phyloP scores from a whole-genome alignment of 164 flowering plant genomes.

The Liquidambar formosana region DNA sequence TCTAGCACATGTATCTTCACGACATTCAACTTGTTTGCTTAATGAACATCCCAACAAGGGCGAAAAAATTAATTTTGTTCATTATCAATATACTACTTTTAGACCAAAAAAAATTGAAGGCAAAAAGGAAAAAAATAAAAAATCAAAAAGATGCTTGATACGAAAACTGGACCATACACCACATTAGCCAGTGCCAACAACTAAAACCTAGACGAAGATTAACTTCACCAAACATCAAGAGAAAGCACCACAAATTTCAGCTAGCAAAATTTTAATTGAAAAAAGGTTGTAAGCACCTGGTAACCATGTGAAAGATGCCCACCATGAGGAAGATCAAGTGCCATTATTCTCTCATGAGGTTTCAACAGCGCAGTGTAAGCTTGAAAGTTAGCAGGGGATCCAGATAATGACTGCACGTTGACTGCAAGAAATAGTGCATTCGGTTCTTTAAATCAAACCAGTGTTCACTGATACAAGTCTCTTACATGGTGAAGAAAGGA shows the following conservation, averaged over 20 bases:
- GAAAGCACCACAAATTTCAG: not conserved
- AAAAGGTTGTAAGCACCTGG: conserved; percentile 41
- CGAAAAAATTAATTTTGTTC: too few species aligned
- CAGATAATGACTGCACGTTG: conserved; percentile 96
- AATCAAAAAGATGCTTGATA: too few species aligned
- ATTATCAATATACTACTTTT: too few species aligned
- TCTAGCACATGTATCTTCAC: too few species aligned
- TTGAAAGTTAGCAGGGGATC: conserved; percentile 95
- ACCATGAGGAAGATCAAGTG: conserved; percentile 99
- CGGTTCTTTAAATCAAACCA: too few species aligned
- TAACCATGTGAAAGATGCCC: conserved; percentile 98
- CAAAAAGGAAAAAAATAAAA: too few species aligned
- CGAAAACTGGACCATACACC: too few species aligned
- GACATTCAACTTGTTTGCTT: too few species aligned
- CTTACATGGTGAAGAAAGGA: not conserved
- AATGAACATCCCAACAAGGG: too few species aligned
- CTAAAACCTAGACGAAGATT: too few species aligned
- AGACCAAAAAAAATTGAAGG: too few species aligned
- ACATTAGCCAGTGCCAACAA: too few species aligned
- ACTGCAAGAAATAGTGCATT: conserved; percentile 41
- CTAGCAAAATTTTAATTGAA: not conserved
- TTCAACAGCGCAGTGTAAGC: conserved; percentile 92
- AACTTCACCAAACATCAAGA: not conserved
- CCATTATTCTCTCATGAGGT: conserved; percentile 99
- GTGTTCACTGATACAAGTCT: not conserved